Evolutionary conservation across 371 early-diverging fungal species (phyloP).

Genomic region (Mucor racemosus): DNA sequence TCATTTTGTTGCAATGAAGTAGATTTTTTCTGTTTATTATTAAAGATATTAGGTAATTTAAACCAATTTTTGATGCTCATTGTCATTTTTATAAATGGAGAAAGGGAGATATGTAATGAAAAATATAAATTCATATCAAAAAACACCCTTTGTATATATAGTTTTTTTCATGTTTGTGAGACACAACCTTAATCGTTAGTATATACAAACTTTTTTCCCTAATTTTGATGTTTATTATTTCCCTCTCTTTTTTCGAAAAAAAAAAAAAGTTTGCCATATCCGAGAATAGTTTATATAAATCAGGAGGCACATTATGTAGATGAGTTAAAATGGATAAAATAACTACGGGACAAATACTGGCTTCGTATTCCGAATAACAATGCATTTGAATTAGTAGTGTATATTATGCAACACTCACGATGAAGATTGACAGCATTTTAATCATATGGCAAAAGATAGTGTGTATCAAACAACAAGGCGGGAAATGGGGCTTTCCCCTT

Average conservation of each 20-base stretch:
- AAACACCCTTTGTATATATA: conserved; percentile 3
- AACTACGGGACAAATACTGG: not conserved
- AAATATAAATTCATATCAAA: not conserved
- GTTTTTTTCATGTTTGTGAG: not conserved
- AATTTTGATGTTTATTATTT: conserved; percentile 3
- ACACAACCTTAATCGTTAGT: conserved; percentile 9
- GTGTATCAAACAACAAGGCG: not conserved
- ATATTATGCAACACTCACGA: too few species aligned
- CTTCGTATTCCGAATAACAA: not conserved
- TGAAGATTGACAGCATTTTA: not conserved
- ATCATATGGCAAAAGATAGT: not conserved
- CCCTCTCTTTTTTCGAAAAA: conserved; percentile 1
- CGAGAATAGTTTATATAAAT: not conserved
- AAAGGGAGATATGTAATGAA: not conserved
- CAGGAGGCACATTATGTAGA: not conserved
- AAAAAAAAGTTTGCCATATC: too few species aligned
- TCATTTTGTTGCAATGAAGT: not conserved
- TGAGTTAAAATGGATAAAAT: not conserved
- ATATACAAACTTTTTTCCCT: not conserved
- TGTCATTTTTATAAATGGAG: not conserved
- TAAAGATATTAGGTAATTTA: not conserved
- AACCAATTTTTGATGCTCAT: not conserved
- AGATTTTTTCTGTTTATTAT: not conserved
- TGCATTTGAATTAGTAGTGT: too few species aligned
- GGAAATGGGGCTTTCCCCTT: not conserved